A percentile compares a stretch with the other conserved stretches of the same genome.
Conservation (phyloP, 306 rosid genomes). For the Styphnolobium japonicum region DNA sequence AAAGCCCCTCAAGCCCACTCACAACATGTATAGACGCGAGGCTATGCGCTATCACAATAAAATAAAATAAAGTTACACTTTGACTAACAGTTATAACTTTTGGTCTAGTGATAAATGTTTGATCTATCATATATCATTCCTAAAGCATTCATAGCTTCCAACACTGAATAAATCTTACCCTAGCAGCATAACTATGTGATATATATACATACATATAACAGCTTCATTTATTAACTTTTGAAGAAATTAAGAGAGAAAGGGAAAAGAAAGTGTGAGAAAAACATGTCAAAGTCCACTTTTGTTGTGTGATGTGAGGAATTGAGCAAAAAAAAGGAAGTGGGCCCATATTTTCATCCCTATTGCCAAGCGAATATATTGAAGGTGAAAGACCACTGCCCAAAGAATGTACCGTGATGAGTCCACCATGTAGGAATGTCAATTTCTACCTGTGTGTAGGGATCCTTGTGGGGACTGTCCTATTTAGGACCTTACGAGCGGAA, state of each 20-base stretch:
- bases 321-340: slow-evolving; percentile 16
- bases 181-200: not conserved
- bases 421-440: too few relatives aligned
- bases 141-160: not conserved
- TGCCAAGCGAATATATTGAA: slow-evolving; percentile 50
- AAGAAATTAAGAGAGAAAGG: not conserved
- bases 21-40: too few relatives aligned
- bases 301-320: slow-evolving; percentile 29
- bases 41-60: too few relatives aligned
- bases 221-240: slow-evolving; percentile 18
- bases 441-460: too few relatives aligned
- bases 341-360: slow-evolving; percentile 35
- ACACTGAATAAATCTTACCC: not conserved
- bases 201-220: not conserved
- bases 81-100: too few relatives aligned
- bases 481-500: too few relatives aligned
- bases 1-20: too few relatives aligned
- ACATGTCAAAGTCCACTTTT: slow-evolving; percentile 29
- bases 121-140: too few relatives aligned
- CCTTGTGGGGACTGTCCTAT: too few relatives aligned
- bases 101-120: too few relatives aligned
- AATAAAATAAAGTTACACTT: too few relatives aligned
- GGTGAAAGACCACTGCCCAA: slow-evolving; percentile 38
- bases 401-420: slow-evolving; percentile 22
- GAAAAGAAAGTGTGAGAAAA: slow-evolving; percentile 25